Conservation (phyloP, 352 stramenopile genomes). For the Phytophthora pseudosyringae region DNA sequence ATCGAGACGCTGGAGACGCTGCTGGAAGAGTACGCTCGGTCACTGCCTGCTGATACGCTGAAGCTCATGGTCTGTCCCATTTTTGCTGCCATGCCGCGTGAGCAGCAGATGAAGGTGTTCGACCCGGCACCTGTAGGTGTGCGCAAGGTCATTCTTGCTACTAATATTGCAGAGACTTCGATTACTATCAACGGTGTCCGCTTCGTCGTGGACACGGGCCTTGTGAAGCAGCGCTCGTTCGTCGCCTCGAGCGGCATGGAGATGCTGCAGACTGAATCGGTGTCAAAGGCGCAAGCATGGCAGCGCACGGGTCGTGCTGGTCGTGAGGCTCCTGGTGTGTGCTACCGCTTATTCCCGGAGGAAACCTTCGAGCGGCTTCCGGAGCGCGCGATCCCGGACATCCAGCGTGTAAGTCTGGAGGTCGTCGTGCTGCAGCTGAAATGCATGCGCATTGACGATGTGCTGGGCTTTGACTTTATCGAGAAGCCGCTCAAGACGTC, state of each 20-base stretch:
- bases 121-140: slow-evolving; percentile 74
- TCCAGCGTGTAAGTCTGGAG: slow-evolving; percentile 87
- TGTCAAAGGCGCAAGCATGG: slow-evolving; percentile 92
- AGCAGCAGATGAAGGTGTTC: slow-evolving; percentile 96
- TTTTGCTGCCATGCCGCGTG: slow-evolving; percentile 94
- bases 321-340: slow-evolving; percentile 81
- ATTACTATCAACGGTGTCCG: slow-evolving; percentile 99
- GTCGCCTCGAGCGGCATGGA: slow-evolving; percentile 90
- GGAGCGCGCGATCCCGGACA: slow-evolving; percentile 80
- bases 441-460: slow-evolving; percentile 85
- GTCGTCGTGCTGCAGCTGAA: slow-evolving; percentile 88
- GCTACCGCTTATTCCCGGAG: slow-evolving; percentile 86
- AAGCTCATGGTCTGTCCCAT: slow-evolving; percentile 94
- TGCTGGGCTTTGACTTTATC: slow-evolving; percentile 91
- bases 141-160: slow-evolving; percentile 94
- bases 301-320: slow-evolving; percentile 91
- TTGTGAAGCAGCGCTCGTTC: slow-evolving; percentile 90
- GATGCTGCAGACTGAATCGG: slow-evolving; percentile 84
- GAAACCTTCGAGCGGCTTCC: slow-evolving; percentile 86
- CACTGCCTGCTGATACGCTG: slow-evolving; percentile 66
- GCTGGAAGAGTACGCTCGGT: slow-evolving; percentile 83
- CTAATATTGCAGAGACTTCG: slow-evolving; percentile 98
- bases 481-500: slow-evolving; percentile 82
- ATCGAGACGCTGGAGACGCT: slow-evolving; percentile 94
- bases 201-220: slow-evolving; percentile 87